A percentile compares a stretch with the other conserved stretches of the same genome.
These are phyloP conservation scores for Lepiota subincarnata DNA, from an alignment of 768 basidiomycete genomes.

Conservation along the genomic window DNA sequence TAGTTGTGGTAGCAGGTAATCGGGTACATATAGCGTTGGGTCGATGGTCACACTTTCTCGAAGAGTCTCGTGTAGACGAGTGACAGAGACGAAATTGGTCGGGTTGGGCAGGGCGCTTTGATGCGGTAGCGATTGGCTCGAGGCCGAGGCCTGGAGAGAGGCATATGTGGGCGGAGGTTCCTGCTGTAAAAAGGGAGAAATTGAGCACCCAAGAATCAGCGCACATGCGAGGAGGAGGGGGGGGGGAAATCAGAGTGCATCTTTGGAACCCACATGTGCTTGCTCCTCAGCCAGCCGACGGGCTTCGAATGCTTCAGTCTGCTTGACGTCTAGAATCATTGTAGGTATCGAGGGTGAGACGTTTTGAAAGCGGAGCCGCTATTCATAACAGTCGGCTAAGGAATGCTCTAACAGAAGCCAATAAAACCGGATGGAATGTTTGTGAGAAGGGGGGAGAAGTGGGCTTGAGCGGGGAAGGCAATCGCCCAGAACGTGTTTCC, in stretches of 20 bases:
- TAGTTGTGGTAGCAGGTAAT: conserved; percentile 23
- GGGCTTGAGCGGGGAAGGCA: too few species aligned
- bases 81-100: conserved; percentile 25
- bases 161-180: conserved; percentile 31
- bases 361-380: not conserved
- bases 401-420: not conserved
- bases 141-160: conserved; percentile 18
- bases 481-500: not conserved
- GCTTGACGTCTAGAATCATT: conserved; percentile 27
- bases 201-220: not conserved
- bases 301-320: conserved; percentile 22
- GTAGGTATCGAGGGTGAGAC: conserved; percentile 3
- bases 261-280: conserved; percentile 17
- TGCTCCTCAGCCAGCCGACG: conserved; percentile 21
- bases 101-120: conserved; percentile 13
- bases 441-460: not conserved
- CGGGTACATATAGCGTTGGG: conserved; percentile 24
- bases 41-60: conserved; percentile 26
- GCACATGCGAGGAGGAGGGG: too few species aligned
- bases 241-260: not conserved
- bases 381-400: conserved; percentile 5
- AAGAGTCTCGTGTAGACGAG: conserved; percentile 23
- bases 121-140: not conserved
- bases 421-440: not conserved
- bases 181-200: conserved; percentile 13